phyloP scores from a whole-genome alignment of 768 basidiomycete genomes.

The Calocybe cyanea region DNA sequence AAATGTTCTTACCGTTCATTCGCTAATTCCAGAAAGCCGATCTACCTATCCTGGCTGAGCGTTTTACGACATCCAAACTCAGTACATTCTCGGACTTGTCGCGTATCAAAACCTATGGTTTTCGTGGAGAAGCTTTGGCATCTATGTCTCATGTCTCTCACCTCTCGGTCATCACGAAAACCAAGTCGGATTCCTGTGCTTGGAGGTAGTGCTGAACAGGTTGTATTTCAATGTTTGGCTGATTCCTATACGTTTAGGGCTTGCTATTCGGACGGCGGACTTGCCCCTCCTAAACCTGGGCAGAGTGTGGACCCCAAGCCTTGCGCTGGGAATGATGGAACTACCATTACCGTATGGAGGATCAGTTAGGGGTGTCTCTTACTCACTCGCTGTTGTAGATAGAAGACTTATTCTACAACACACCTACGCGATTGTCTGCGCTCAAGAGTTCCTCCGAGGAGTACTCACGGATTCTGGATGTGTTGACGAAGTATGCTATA shows the following conservation, averaged over 20 bases:
- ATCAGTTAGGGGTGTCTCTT: not conserved
- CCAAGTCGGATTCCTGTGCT: constrained; percentile 73
- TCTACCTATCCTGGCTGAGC: constrained; percentile 85
- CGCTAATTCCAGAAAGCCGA: constrained; percentile 64
- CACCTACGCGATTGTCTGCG: constrained; percentile 81
- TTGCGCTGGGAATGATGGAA: constrained; percentile 93
- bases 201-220: constrained; percentile 74
- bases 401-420: constrained; percentile 94
- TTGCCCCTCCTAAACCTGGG: constrained; percentile 69
- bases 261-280: constrained; percentile 71
- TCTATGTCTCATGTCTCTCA: constrained; percentile 94
- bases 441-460: constrained; percentile 86
- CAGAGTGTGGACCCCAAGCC: constrained; percentile 77
- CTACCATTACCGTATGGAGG: constrained; percentile 70
- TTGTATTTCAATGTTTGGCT: not conserved
- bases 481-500: constrained; percentile 88
- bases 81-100: constrained; percentile 82
- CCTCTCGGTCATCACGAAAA: constrained; percentile 88
- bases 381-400: constrained; percentile 53
- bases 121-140: constrained; percentile 94
- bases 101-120: constrained; percentile 87
- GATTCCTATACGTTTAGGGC: constrained; percentile 49
- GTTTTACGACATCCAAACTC: constrained; percentile 95
- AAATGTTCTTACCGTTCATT: not conserved
- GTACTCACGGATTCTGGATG: constrained; percentile 86